phyloP scores from a whole-genome alignment of 306 rosid species.

The Cucurbita maxima region DNA sequence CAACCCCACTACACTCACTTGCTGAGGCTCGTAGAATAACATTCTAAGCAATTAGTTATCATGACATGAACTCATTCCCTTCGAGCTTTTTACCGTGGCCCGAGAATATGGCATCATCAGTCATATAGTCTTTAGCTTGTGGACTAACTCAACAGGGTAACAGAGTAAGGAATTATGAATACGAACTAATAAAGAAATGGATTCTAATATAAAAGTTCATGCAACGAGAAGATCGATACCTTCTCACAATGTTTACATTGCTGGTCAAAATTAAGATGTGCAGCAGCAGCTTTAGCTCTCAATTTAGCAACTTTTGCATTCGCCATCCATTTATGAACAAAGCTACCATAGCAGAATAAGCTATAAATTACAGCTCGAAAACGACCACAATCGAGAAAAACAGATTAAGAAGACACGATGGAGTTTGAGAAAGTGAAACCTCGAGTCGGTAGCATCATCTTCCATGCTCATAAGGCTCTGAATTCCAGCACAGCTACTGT shows the following conservation, averaged over 20 bases:
- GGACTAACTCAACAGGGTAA: neutral
- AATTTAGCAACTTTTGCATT: constrained; percentile 57
- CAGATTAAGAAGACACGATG: neutral
- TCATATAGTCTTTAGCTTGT: neutral
- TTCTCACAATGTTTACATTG: constrained; percentile 82
- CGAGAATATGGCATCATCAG: neutral
- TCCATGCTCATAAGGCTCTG: constrained; percentile 59
- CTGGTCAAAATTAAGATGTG: constrained; percentile 50
- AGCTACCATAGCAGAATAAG: constrained; percentile 32
- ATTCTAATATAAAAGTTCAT: neutral
- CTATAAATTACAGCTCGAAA: neutral
- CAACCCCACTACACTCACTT: neutral
- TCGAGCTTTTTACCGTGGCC: neutral
- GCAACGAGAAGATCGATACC: constrained; percentile 25
- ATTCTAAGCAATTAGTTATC: neutral
- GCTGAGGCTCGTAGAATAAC: neutral
- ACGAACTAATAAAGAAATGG: neutral
- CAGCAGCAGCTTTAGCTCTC: constrained; percentile 41
- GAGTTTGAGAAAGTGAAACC: constrained; percentile 23
- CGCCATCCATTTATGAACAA: constrained; percentile 45
- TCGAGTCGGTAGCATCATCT: constrained; percentile 32
- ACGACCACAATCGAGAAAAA: neutral
- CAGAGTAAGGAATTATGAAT: neutral
- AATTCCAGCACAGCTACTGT: constrained; percentile 89
- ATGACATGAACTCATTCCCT: neutral